Conservation (phyloP, 176 grass and related monocot genomes). For the Miscanthus lutarioriparius region DNA sequence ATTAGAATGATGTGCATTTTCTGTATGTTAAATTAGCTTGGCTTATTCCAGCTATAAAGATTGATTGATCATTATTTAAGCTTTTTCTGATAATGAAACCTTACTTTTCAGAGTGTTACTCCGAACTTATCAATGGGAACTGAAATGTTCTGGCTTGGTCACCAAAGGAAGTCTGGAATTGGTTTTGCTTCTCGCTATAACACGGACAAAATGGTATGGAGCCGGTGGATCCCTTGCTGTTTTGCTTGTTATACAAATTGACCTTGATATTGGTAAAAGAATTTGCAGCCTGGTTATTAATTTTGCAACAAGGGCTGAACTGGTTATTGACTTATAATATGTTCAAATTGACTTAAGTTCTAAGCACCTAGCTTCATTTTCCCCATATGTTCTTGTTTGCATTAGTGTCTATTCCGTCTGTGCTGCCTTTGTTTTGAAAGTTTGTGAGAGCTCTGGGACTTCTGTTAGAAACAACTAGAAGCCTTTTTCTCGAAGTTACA, state of each 20-base stretch:
- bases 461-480: background rate
- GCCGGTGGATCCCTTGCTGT: background rate
- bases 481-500: background rate
- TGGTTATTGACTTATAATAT: background rate
- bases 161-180: slow-evolving; percentile 95
- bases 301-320: background rate
- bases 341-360: background rate
- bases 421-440: background rate
- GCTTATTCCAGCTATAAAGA: background rate
- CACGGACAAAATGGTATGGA: slow-evolving; percentile 89
- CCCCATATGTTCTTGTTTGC: background rate
- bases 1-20: background rate
- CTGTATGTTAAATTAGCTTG: background rate
- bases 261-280: background rate
- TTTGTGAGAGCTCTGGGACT: background rate
- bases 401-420: background rate
- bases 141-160: slow-evolving; percentile 98
- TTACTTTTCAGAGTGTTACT: slow-evolving; percentile 76
- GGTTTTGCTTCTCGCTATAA: slow-evolving; percentile 94
- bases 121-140: slow-evolving; percentile 83
- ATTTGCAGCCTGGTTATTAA: background rate
- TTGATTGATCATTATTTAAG: background rate
- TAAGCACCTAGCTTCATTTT: background rate
- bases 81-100: background rate
- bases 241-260: slow-evolving; percentile 15